These are phyloP conservation scores for Trichoderma oligosporum DNA, from an alignment of 2,329 filamentous ascomycete genomes.

Conservation along the genomic window DNA sequence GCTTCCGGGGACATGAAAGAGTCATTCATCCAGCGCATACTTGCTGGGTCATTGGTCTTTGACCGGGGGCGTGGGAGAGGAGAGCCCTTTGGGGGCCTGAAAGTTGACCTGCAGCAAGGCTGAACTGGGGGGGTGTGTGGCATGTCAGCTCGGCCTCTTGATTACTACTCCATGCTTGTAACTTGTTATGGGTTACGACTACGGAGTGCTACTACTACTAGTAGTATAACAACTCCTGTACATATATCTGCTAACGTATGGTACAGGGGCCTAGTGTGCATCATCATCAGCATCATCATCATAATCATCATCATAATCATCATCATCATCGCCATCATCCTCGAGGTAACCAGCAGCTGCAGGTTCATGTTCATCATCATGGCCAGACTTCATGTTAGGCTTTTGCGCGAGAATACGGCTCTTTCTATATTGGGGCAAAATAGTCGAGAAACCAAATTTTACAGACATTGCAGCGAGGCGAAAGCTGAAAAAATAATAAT, in stretches of 20 bases:
- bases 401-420: background rate
- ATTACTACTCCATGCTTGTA: background rate
- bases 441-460: slow-evolving; percentile 13
- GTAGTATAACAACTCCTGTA: too few relatives aligned
- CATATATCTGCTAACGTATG: too few relatives aligned
- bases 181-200: too few relatives aligned
- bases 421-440: slow-evolving; percentile 17
- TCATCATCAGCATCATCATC: slow-evolving; percentile 9
- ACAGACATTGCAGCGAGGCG: background rate
- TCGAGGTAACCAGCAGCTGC: background rate
- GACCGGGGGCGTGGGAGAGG: slow-evolving; percentile 14
- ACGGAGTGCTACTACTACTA: too few relatives aligned
- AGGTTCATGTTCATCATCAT: background rate
- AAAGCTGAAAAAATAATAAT: background rate
- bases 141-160: slow-evolving; percentile 17
- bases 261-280: background rate
- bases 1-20: slow-evolving; percentile 14
- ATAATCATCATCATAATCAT: background rate
- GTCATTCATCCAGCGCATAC: slow-evolving; percentile 13
- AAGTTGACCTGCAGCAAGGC: slow-evolving; percentile 22
- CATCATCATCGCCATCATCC: background rate
- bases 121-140: slow-evolving; percentile 19
- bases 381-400: background rate
- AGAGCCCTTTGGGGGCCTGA: slow-evolving; percentile 18
- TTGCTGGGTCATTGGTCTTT: slow-evolving; percentile 13